Conservation (phyloP, 2,329 filamentous ascomycete genomes). For the Gyromitra esculenta region DNA sequence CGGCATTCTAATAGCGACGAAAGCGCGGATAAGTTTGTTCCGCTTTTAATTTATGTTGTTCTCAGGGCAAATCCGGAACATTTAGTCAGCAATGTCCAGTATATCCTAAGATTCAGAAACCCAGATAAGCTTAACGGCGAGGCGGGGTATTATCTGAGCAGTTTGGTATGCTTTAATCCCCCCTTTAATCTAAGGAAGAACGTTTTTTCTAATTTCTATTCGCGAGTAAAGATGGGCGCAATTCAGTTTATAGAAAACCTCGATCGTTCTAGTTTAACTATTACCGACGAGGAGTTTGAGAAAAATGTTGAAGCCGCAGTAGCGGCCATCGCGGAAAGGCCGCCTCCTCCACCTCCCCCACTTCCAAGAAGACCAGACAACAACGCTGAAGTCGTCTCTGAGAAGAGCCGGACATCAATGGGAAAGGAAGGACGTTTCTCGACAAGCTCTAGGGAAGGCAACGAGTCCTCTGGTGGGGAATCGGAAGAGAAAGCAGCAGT, state of each 20-base stretch:
- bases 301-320: constrained; percentile 95
- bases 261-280: constrained; percentile 91
- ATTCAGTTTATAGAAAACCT: constrained; percentile 97
- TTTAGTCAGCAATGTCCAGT: constrained; percentile 96
- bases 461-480: constrained; percentile 44
- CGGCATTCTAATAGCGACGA: constrained; percentile 93
- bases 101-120: constrained; percentile 95
- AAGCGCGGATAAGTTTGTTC: constrained; percentile 95
- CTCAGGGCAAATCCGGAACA: constrained; percentile 94
- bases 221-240: constrained; percentile 76
- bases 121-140: constrained; percentile 98
- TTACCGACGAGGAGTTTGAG: constrained; percentile 95
- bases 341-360: constrained; percentile 59
- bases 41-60: constrained; percentile 93
- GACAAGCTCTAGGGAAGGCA: constrained; percentile 41
- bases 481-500: constrained; percentile 81
- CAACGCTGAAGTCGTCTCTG: constrained; percentile 58
- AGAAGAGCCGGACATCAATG: constrained; percentile 59
- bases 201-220: constrained; percentile 35
- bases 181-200: background rate
- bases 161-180: constrained; percentile 69
- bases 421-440: constrained; percentile 54
- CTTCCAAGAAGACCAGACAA: constrained; percentile 55
- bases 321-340: constrained; percentile 83
- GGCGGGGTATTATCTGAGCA: constrained; percentile 97